Evolutionary conservation across 2,329 filamentous ascomycete species (phyloP), one percentile per base, ranked within the genome.

Genomic region (Aureobasidium sp.): DNA sequence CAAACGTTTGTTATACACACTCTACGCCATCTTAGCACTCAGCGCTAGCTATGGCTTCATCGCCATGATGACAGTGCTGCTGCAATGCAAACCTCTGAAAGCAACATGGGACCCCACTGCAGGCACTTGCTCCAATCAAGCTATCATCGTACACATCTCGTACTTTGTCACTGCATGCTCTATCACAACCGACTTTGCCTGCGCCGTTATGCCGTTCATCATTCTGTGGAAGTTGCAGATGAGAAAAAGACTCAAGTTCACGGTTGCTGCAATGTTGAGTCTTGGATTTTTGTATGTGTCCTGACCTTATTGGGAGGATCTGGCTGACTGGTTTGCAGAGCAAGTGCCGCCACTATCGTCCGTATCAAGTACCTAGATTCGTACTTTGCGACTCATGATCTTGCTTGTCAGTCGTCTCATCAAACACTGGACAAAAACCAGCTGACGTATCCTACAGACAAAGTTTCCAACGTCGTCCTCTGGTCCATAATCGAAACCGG

Each of bases 191-290:
- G 62, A 63, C 21, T 48, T 54, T 32, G 55, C 62, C 21, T 63
- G 55, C 29, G 41, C 47, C 16, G 52, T 63, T 15, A 37, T 63
- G 30, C 62, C 62, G 3, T 54, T 53, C 16, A 48, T 60, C 49
- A 59, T 63, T 21, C 42, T 63, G 1, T 63, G 49, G 54, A 60
- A 60, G n/a, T 34, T 63, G 15, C 62, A 60, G 25, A 59, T 63
- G 48, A 42, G 36, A 13, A 48, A 34, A 42, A 52, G 34, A 27
- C 55, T 59, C 8, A 60, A 63, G 48, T 54, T 59, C 8, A 63
- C 55, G 6, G 27, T 63, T 6, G 37, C 55, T 5, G 55, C 54
- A 5, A 34, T 60, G 39, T 16, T 63, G 39, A 49, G 62, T 34
- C 54, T 63, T 1, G 55, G 55, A 5, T 54, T 63, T 21, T 41